A percentile compares a stretch with the other conserved stretches of the same genome.
Conservation (phyloP, 2,329 filamentous ascomycete species). For the Stemphylium lycopersici region DNA sequence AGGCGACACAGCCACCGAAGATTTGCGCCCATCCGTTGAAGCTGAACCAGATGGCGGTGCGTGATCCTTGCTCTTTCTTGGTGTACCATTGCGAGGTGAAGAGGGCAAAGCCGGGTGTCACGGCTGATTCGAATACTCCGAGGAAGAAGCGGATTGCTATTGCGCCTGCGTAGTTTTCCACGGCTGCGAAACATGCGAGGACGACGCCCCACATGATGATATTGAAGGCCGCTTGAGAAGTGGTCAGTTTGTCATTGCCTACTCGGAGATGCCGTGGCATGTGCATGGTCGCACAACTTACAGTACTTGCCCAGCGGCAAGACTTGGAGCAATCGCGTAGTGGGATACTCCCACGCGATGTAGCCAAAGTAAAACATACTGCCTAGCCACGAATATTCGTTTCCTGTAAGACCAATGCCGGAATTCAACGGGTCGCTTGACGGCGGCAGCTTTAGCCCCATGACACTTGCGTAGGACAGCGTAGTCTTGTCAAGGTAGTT, state of each 20-base stretch:
- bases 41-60: constrained; percentile 71
- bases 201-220: constrained; percentile 69
- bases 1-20: constrained; percentile 66
- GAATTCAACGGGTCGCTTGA: constrained; percentile 38
- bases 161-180: constrained; percentile 65
- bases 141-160: constrained; percentile 71
- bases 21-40: constrained; percentile 70
- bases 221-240: constrained; percentile 57
- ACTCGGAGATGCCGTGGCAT: not conserved
- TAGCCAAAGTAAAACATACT: constrained; percentile 62
- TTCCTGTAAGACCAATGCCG: constrained; percentile 55
- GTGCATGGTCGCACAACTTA: not conserved
- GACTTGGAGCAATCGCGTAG: constrained; percentile 67
- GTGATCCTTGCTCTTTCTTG: constrained; percentile 67
- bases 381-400: constrained; percentile 60
- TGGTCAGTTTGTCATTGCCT: not conserved
- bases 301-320: constrained; percentile 70
- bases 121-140: constrained; percentile 70
- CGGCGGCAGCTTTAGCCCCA: constrained; percentile 53
- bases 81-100: constrained; percentile 77
- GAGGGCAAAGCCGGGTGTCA: constrained; percentile 71
- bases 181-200: constrained; percentile 67
- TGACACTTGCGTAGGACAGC: constrained; percentile 59
- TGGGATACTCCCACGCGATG: constrained; percentile 69
- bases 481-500: constrained; percentile 68